These are phyloP conservation scores for Clitopilus passeckerianus DNA, from an alignment of 768 basidiomycete species.

Conservation along the genomic window DNA sequence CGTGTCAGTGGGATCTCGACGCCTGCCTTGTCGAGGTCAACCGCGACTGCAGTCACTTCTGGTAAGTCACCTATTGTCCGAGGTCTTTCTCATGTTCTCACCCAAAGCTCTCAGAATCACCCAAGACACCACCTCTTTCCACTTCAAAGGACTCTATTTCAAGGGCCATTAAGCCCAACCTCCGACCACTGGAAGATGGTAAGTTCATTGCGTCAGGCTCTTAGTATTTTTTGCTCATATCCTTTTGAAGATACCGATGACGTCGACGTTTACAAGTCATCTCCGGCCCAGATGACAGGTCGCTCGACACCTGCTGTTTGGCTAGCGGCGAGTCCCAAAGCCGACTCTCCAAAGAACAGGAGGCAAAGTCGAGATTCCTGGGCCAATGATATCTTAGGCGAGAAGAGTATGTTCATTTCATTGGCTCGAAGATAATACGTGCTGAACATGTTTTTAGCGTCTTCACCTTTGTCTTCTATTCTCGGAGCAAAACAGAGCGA, in stretches of 20 bases:
- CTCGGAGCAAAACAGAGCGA: slow-evolving; percentile 50
- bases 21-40: background rate
- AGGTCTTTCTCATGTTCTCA: background rate
- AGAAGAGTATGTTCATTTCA: slow-evolving; percentile 31
- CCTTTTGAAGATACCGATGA: background rate
- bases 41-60: background rate
- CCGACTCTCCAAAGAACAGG: slow-evolving; percentile 17
- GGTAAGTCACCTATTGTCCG: background rate
- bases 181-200: background rate
- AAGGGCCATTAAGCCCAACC: background rate
- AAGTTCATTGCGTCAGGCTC: background rate
- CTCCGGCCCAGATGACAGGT: slow-evolving; percentile 15
- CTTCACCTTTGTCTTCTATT: slow-evolving; percentile 50
- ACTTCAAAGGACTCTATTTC: background rate
- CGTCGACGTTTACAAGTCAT: background rate
- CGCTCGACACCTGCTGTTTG: slow-evolving; percentile 39
- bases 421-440: background rate
- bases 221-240: background rate
- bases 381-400: slow-evolving; percentile 41
- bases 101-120: background rate
- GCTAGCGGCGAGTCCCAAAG: slow-evolving; percentile 32
- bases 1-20: background rate
- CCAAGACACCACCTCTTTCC: background rate
- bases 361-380: slow-evolving; percentile 34
- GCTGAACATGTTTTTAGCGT: slow-evolving; percentile 12